These are phyloP conservation scores for Ceratobasidium sp. DNA, from an alignment of 1,284 basidiomycete species.

Conservation along the genomic window DNA sequence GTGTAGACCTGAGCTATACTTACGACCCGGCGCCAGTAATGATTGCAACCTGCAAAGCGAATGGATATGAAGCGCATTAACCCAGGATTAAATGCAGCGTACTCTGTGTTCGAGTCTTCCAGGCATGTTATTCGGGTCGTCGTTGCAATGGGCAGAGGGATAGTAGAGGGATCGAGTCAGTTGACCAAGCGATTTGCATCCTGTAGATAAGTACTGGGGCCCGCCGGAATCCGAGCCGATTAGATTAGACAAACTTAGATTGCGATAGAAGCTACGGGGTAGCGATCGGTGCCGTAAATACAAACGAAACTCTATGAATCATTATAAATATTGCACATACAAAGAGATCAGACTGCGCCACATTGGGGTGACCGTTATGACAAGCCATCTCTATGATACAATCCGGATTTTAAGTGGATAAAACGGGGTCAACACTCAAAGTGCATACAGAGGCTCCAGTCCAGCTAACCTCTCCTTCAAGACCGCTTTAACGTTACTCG, in stretches of 20 bases:
- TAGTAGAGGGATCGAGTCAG: slow-evolving; percentile 25
- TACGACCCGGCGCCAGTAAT: slow-evolving; percentile 87
- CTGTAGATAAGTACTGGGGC: slow-evolving; percentile 3
- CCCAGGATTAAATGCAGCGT: slow-evolving; percentile 38
- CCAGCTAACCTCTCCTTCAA: not conserved
- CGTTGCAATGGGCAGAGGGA: slow-evolving; percentile 31
- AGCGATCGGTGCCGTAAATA: not conserved
- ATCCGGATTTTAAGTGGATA: too few species aligned
- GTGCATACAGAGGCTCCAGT: slow-evolving; percentile 14
- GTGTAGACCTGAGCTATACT: slow-evolving; percentile 48
- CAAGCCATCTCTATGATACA: too few species aligned
- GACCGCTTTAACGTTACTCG: not conserved
- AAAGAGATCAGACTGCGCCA: not conserved
- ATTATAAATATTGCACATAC: not conserved
- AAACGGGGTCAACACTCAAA: not conserved
- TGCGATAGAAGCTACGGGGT: not conserved
- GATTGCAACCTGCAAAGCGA: slow-evolving; percentile 65
- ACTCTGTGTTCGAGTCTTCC: slow-evolving; percentile 77
- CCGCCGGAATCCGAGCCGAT: slow-evolving; percentile 12
- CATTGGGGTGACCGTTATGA: too few species aligned
- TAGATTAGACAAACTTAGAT: slow-evolving; percentile 9
- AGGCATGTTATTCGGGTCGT: slow-evolving; percentile 54
- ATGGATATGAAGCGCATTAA: not conserved
- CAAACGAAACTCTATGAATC: not conserved
- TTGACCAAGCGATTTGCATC: not conserved